Evolutionary conservation across 2,329 filamentous ascomycete species (phyloP).

Genomic region (Microsporum ferrugineum): DNA sequence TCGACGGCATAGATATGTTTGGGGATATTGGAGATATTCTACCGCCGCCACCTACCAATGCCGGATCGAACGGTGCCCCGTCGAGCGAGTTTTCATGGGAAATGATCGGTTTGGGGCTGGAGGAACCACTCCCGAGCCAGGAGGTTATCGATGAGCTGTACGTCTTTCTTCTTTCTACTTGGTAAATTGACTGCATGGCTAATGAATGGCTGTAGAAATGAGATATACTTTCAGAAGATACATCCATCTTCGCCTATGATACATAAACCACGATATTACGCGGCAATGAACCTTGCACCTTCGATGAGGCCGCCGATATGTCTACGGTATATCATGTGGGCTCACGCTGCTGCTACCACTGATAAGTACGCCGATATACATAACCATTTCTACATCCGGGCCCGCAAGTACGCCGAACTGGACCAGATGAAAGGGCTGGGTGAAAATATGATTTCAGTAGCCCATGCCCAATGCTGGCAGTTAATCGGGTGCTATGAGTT

Average conservation of each 20-base stretch:
- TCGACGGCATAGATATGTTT: constrained; percentile 3
- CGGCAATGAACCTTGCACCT: constrained; percentile 80
- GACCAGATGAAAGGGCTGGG: constrained; percentile 90
- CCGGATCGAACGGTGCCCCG: constrained; percentile 17
- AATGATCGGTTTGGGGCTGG: constrained; percentile 67
- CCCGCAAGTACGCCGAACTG: constrained; percentile 78
- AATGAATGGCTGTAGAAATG: constrained; percentile 44
- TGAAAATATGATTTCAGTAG: constrained; percentile 73
- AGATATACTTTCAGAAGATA: constrained; percentile 82
- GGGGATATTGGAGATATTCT: neutral
- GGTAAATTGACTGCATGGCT: constrained; percentile 10
- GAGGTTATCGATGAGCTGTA: constrained; percentile 79
- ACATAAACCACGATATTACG: constrained; percentile 74
- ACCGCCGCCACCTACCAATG: constrained; percentile 15
- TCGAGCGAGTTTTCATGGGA: constrained; percentile 61
- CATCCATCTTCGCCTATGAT: constrained; percentile 80
- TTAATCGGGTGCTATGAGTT: constrained; percentile 80
- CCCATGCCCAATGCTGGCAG: constrained; percentile 75
- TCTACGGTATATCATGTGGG: constrained; percentile 91
- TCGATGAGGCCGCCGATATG: constrained; percentile 76
- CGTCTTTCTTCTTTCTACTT: neutral
- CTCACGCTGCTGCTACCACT: constrained; percentile 70
- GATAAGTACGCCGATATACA: constrained; percentile 72
- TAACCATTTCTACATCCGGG: constrained; percentile 78
- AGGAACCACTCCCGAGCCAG: constrained; percentile 66